Evolutionary conservation across 495 filamentous ascomycete species (phyloP).

Genomic region (Oleoguttula mirabilis): DNA sequence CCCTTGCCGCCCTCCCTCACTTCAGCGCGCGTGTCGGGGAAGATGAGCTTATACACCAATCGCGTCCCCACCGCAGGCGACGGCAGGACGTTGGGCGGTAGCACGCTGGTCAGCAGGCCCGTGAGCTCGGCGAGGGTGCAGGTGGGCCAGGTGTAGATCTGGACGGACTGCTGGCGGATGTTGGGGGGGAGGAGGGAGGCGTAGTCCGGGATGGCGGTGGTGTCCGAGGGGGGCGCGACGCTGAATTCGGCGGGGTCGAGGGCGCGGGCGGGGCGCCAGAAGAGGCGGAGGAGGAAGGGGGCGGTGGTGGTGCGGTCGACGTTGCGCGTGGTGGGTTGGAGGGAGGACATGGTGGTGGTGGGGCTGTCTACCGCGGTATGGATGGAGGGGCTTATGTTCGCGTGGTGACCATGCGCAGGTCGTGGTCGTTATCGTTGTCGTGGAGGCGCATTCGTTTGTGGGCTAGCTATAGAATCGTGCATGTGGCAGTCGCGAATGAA

Average conservation of each 20-base stretch:
- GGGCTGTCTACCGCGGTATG: neutral
- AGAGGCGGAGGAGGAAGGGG: conserved; percentile 84
- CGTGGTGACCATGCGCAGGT: too few relatives aligned
- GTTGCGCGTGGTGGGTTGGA: conserved; percentile 26
- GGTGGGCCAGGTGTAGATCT: conserved; percentile 80
- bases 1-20: conserved; percentile 37
- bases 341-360: conserved; percentile 6
- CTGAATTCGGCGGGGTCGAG: conserved; percentile 15
- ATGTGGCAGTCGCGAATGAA: too few relatives aligned
- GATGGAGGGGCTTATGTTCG: too few relatives aligned
- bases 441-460: too few relatives aligned
- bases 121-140: conserved; percentile 76
- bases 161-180: conserved; percentile 18
- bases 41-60: conserved; percentile 76
- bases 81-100: conserved; percentile 57
- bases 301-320: conserved; percentile 63
- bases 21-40: conserved; percentile 57
- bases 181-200: conserved; percentile 52
- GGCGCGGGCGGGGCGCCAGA: conserved; percentile 39
- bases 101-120: conserved; percentile 54
- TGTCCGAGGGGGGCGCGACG: conserved; percentile 45
- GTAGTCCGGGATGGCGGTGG: conserved; percentile 35
- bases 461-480: too few relatives aligned
- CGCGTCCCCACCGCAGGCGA: conserved; percentile 65
- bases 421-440: too few relatives aligned